A percentile compares a stretch with the other conserved stretches of the same genome.
phyloP scores from a whole-genome alignment of 1,139 yeast genomes.

The Eremothecium sinecaudum region DNA sequence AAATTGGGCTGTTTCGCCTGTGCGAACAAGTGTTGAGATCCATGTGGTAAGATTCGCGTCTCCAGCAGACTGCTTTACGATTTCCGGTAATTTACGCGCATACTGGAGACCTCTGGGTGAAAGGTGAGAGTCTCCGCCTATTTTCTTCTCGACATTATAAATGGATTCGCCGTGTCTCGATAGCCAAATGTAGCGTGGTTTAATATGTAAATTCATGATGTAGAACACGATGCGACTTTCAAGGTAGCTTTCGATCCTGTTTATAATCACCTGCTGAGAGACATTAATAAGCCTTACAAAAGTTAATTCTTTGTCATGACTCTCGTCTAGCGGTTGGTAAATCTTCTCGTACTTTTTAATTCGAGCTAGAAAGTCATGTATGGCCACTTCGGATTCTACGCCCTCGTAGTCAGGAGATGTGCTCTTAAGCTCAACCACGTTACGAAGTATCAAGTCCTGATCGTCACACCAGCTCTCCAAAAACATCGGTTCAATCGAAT shows the following conservation, averaged over 20 bases:
- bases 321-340: slow-evolving; percentile 62
- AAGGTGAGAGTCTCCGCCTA: slow-evolving; percentile 90
- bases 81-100: slow-evolving; percentile 70
- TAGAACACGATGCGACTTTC: slow-evolving; percentile 91
- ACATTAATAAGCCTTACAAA: slow-evolving; percentile 83
- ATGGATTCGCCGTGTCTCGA: slow-evolving; percentile 94
- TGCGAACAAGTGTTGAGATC: slow-evolving; percentile 89
- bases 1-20: slow-evolving; percentile 84
- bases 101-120: slow-evolving; percentile 81
- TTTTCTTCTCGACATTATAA: slow-evolving; percentile 85
- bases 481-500: slow-evolving; percentile 78
- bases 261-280: slow-evolving; percentile 77
- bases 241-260: slow-evolving; percentile 76
- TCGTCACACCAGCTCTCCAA: slow-evolving; percentile 89
- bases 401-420: slow-evolving; percentile 82
- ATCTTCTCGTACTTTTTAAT: slow-evolving; percentile 63
- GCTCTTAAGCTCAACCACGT: slow-evolving; percentile 76
- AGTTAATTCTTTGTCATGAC: slow-evolving; percentile 55
- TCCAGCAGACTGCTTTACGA: slow-evolving; percentile 72
- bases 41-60: slow-evolving; percentile 75
- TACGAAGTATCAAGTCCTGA: slow-evolving; percentile 63
- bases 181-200: slow-evolving; percentile 85
- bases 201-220: slow-evolving; percentile 89
- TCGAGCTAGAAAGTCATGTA: slow-evolving; percentile 60
- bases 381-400: slow-evolving; percentile 62